Conservation (phyloP, 306 rosid species). For the Vigna trinervia region DNA sequence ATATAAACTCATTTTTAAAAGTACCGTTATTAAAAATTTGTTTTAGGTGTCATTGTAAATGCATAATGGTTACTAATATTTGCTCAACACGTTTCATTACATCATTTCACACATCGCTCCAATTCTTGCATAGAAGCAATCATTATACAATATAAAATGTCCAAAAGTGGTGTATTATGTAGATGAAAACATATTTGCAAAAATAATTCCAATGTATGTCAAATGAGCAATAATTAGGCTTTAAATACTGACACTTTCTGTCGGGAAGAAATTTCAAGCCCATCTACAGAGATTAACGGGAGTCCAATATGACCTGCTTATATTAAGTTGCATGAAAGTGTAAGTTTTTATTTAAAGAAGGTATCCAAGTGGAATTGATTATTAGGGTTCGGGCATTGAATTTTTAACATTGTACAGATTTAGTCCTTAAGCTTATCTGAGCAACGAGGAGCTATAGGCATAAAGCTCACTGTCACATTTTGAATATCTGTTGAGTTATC, state of each 20-base stretch:
- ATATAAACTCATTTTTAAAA: no score
- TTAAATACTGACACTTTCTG: neutral
- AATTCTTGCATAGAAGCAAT: slow-evolving; percentile 1
- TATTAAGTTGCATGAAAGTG: slow-evolving; percentile 2
- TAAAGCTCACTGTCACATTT: slow-evolving; percentile 8
- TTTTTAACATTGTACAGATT: neutral
- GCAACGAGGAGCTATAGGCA: slow-evolving; percentile 11
- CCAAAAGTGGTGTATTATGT: slow-evolving; percentile 24
- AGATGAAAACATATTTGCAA: slow-evolving; percentile 1
- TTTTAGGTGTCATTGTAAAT: neutral
- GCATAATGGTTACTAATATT: neutral
- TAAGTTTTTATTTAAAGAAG: neutral
- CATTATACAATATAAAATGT: slow-evolving; percentile 8
- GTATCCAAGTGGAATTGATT: slow-evolving; percentile 10
- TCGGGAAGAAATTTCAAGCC: neutral
- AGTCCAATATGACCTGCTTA: neutral
- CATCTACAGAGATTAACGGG: slow-evolving; percentile 6
- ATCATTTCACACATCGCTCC: neutral
- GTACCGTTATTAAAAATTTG: no score
- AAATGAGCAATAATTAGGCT: neutral
- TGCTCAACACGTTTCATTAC: no score
- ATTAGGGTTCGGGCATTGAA: neutral
- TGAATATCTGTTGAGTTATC: slow-evolving; percentile 43
- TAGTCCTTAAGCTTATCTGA: slow-evolving; percentile 13
- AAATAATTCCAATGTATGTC: neutral